These are phyloP conservation scores for Sistotremastrum suecicum DNA, from an alignment of 768 basidiomycete species.

Conservation along the genomic window DNA sequence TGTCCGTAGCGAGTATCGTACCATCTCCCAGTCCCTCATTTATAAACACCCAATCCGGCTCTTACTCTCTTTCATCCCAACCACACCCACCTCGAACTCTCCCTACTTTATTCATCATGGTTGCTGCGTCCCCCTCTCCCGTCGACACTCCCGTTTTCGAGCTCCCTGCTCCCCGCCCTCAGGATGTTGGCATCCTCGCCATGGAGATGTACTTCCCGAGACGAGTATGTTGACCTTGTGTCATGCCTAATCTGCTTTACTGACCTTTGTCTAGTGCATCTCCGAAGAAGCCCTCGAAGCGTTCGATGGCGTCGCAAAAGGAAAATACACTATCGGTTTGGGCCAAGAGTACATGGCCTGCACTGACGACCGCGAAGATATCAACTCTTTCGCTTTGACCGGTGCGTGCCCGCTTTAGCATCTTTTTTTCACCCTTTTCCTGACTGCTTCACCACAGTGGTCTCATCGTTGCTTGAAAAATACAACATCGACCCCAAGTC, in stretches of 20 bases:
- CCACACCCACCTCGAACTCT: not conserved
- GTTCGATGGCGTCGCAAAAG: slow-evolving; percentile 86
- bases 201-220: slow-evolving; percentile 93
- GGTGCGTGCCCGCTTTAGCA: slow-evolving; percentile 33
- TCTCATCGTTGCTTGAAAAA: slow-evolving; percentile 79
- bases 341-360: slow-evolving; percentile 98
- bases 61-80: not conserved
- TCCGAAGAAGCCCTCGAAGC: slow-evolving; percentile 89
- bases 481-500: slow-evolving; percentile 93
- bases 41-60: not conserved
- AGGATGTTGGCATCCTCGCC: slow-evolving; percentile 88
- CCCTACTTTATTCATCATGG: not conserved
- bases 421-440: not conserved
- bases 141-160: not conserved
- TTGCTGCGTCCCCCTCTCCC: not conserved
- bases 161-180: slow-evolving; percentile 38
- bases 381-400: slow-evolving; percentile 93
- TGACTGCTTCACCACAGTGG: slow-evolving; percentile 34
- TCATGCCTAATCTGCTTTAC: not conserved
- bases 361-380: slow-evolving; percentile 97
- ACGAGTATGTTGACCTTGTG: slow-evolving; percentile 38
- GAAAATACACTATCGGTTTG: slow-evolving; percentile 98
- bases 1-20: not conserved
- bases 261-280: slow-evolving; percentile 53
- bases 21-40: not conserved